These are phyloP conservation scores for Alternaria burnsii DNA, from an alignment of 2,329 filamentous ascomycete genomes.

Conservation along the genomic window DNA sequence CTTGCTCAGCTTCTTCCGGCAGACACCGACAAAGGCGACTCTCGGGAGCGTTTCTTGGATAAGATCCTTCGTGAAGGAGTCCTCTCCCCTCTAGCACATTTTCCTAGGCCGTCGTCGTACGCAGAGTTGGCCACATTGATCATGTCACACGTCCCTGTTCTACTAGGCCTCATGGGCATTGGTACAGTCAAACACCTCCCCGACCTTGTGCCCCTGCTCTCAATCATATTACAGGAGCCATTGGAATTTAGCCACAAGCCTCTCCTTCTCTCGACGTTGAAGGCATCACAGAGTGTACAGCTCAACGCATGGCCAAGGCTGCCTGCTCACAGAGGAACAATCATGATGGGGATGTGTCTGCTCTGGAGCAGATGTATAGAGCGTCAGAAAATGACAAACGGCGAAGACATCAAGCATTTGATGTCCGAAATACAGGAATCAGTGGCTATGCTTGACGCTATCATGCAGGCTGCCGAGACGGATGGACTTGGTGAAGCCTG, in stretches of 20 bases:
- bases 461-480: slow-evolving; percentile 29
- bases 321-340: slow-evolving; percentile 66
- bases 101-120: slow-evolving; percentile 60
- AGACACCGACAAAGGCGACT: slow-evolving; percentile 17
- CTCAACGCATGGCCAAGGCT: slow-evolving; percentile 75
- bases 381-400: slow-evolving; percentile 28
- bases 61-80: slow-evolving; percentile 54
- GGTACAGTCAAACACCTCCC: slow-evolving; percentile 73
- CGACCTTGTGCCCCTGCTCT: slow-evolving; percentile 73
- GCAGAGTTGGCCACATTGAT: slow-evolving; percentile 66
- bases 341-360: slow-evolving; percentile 66
- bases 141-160: slow-evolving; percentile 57
- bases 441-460: slow-evolving; percentile 39
- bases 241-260: slow-evolving; percentile 67
- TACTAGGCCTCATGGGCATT: slow-evolving; percentile 68
- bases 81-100: slow-evolving; percentile 61
- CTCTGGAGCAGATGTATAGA: slow-evolving; percentile 46
- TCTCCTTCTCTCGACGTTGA: slow-evolving; percentile 62
- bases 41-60: slow-evolving; percentile 52
- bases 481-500: slow-evolving; percentile 16
- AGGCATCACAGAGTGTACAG: slow-evolving; percentile 66
- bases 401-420: slow-evolving; percentile 21
- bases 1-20: slow-evolving; percentile 52
- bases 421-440: slow-evolving; percentile 32
- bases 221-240: slow-evolving; percentile 71